Conservation (phyloP, 179 eudicot genomes). For the Heliamphora pulchella region DNA sequence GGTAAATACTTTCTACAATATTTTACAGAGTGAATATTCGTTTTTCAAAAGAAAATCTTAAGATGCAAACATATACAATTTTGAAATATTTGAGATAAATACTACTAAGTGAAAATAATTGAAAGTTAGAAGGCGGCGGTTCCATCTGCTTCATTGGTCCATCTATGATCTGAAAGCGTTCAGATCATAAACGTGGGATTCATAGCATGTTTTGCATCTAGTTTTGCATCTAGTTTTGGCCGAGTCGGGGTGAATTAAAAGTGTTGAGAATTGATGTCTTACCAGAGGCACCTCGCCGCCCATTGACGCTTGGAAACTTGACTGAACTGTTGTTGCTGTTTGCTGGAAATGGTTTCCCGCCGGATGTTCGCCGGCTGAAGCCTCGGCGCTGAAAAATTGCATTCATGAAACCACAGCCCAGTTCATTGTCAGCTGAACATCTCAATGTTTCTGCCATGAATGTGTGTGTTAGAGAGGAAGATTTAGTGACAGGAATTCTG, state of each 20-base stretch:
- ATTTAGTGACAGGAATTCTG: background rate
- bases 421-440: slow-evolving; percentile 24
- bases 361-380: slow-evolving; percentile 18
- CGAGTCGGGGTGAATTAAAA: slow-evolving; percentile 13
- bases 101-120: too few relatives aligned
- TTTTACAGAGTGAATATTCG: too few relatives aligned
- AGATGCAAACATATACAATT: too few relatives aligned
- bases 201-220: too few relatives aligned
- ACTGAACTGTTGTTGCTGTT: background rate
- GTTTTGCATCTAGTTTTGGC: slow-evolving; percentile 11
- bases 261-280: background rate
- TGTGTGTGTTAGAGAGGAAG: background rate
- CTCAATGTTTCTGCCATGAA: slow-evolving; percentile 14
- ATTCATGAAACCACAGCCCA: slow-evolving; percentile 41
- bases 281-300: background rate
- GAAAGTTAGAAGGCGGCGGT: too few relatives aligned
- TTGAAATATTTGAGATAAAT: too few relatives aligned
- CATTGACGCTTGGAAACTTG: background rate
- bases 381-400: slow-evolving; percentile 25
- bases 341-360: slow-evolving; percentile 24
- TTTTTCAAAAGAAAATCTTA: too few relatives aligned
- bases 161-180: too few relatives aligned
- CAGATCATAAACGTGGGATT: background rate
- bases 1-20: too few relatives aligned
- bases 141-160: too few relatives aligned